A percentile compares a stretch with the other conserved stretches of the same genome.
Conservation (phyloP, 73 alveolate species). For the Paramecium bursaria region DNA sequence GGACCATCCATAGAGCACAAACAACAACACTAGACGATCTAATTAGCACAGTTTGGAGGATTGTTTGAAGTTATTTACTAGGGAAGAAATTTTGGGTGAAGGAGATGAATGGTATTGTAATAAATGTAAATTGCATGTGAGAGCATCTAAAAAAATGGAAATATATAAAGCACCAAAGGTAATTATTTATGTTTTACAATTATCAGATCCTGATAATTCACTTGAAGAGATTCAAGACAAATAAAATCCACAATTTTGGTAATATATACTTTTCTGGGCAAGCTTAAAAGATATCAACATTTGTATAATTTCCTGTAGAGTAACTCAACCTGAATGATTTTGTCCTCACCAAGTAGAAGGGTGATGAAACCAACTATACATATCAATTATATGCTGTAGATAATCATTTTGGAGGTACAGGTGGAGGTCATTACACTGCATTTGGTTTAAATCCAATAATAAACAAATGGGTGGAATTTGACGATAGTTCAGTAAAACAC, state of each 20-base stretch:
- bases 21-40: neutral
- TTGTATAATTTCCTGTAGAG: constrained; percentile 78
- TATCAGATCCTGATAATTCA: constrained; percentile 77
- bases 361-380: constrained; percentile 66
- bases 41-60: constrained; percentile 69
- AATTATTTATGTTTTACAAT: neutral
- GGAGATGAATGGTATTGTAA: constrained; percentile 95
- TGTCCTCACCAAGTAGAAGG: constrained; percentile 65
- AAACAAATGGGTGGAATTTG: constrained; percentile 76
- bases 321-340: constrained; percentile 71
- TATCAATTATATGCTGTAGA: constrained; percentile 89
- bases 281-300: constrained; percentile 69
- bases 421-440: constrained; percentile 97
- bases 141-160: constrained; percentile 88
- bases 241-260: constrained; percentile 63
- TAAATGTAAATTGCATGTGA: constrained; percentile 89
- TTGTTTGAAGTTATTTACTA: constrained; percentile 89
- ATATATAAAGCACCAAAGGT: constrained; percentile 86
- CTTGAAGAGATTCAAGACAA: constrained; percentile 87
- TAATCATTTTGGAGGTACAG: constrained; percentile 93
- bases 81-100: constrained; percentile 88
- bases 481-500: constrained; percentile 75
- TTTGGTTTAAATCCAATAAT: constrained; percentile 76
- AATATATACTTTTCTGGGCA: constrained; percentile 43
- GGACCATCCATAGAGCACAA: neutral